A percentile compares a stretch with the other conserved stretches of the same genome.
These are phyloP conservation scores for Penicillium tannophilum DNA, from an alignment of 495 filamentous ascomycete genomes.

Conservation along the genomic window DNA sequence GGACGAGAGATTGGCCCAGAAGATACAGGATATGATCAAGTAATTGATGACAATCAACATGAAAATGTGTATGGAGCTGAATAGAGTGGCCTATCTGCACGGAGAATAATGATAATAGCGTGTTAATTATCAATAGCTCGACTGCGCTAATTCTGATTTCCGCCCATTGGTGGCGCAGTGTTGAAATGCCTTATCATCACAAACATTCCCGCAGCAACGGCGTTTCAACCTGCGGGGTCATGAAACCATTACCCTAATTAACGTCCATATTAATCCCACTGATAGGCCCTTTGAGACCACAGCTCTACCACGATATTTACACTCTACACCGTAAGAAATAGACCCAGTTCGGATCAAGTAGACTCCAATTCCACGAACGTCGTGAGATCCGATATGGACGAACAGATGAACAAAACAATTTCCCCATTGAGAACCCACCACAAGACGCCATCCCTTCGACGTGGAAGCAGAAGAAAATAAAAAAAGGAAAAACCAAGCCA, in stretches of 20 bases:
- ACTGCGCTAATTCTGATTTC: background rate
- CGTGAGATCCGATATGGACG: slow-evolving; percentile 3
- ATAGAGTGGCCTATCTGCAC: too few relatives aligned
- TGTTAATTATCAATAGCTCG: background rate
- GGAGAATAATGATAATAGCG: too few relatives aligned
- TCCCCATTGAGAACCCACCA: slow-evolving; percentile 43
- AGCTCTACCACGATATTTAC: too few relatives aligned
- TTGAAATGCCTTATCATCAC: background rate
- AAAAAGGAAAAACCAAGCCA: slow-evolving; percentile 28
- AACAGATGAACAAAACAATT: slow-evolving; percentile 25
- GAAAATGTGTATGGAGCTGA: too few relatives aligned
- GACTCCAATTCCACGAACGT: slow-evolving; percentile 18
- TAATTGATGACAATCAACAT: too few relatives aligned
- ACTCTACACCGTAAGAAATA: background rate
- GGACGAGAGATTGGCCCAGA: too few relatives aligned
- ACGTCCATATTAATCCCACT: background rate
- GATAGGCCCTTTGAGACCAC: background rate
- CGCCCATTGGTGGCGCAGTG: background rate
- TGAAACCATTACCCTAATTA: background rate
- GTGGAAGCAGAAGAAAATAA: slow-evolving; percentile 18
- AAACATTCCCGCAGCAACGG: background rate
- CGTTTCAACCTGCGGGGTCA: background rate
- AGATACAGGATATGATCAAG: too few relatives aligned
- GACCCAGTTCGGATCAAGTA: slow-evolving; percentile 6
- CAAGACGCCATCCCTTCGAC: slow-evolving; percentile 47